phyloP scores from a whole-genome alignment of 495 filamentous ascomycete genomes.

The Trypethelium eluteriae region DNA sequence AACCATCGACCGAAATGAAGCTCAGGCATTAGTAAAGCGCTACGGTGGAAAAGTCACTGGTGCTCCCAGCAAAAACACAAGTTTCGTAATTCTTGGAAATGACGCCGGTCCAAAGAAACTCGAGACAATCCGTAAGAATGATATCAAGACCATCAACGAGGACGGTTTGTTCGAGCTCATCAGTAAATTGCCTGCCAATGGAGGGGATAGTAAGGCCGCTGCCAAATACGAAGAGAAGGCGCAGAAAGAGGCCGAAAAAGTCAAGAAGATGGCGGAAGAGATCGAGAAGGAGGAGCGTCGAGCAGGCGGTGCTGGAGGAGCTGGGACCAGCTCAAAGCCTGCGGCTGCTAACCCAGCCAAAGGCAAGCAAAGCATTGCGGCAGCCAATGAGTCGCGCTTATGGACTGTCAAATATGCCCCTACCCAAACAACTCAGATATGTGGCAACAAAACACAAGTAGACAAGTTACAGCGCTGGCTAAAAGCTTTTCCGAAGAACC shows the following conservation, averaged over 20 bases:
- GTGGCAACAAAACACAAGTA: slow-evolving; percentile 85
- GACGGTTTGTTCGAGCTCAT: slow-evolving; percentile 87
- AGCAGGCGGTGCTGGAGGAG: slow-evolving; percentile 13
- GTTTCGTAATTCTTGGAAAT: slow-evolving; percentile 79
- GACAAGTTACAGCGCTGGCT: slow-evolving; percentile 88
- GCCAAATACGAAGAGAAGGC: slow-evolving; percentile 74
- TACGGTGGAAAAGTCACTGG: slow-evolving; percentile 85
- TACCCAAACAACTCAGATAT: slow-evolving; percentile 73
- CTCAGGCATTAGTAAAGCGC: slow-evolving; percentile 76
- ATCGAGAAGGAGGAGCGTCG: slow-evolving; percentile 60
- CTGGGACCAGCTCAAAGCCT: slow-evolving; percentile 23
- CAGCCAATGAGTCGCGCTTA: slow-evolving; percentile 52
- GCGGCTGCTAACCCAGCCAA: slow-evolving; percentile 19
- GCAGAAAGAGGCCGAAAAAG: slow-evolving; percentile 64
- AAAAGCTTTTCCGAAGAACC: slow-evolving; percentile 65
- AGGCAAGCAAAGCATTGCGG: slow-evolving; percentile 1
- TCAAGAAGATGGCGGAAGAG: slow-evolving; percentile 65
- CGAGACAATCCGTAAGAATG: slow-evolving; percentile 66
- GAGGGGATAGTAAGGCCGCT: slow-evolving; percentile 80
- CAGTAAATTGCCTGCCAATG: slow-evolving; percentile 70
- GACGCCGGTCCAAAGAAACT: slow-evolving; percentile 94
- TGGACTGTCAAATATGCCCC: slow-evolving; percentile 98
- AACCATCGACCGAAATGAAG: slow-evolving; percentile 74
- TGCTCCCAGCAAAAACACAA: slow-evolving; percentile 86
- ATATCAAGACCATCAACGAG: slow-evolving; percentile 86